Evolutionary conservation across 768 basidiomycete genomes (phyloP).

Genomic region (Termitomyces bulborhizus): DNA sequence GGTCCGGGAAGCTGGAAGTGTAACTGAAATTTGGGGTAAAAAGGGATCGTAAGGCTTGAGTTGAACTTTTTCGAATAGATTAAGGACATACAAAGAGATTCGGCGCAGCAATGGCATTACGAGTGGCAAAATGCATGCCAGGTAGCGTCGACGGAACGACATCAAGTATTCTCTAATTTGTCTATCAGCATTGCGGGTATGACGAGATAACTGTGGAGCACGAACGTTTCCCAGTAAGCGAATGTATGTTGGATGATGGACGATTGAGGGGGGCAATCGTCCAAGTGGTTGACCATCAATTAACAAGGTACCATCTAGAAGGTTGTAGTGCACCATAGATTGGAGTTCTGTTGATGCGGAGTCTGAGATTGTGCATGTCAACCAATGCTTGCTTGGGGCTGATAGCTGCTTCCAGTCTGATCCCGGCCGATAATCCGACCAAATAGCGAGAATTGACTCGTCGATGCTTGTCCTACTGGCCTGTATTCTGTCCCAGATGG

Average conservation of each 20-base stretch:
- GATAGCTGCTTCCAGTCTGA: constrained; percentile 16
- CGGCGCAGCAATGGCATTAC: background rate
- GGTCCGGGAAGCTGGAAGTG: constrained; percentile 19
- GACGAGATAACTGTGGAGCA: background rate
- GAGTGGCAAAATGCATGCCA: constrained; percentile 8
- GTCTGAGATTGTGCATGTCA: constrained; percentile 11
- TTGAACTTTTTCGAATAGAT: background rate
- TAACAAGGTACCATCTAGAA: constrained; percentile 33
- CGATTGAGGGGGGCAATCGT: constrained; percentile 28
- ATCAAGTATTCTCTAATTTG: constrained; percentile 3
- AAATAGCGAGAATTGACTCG: constrained; percentile 10
- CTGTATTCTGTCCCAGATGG: constrained; percentile 1
- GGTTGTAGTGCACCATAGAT: constrained; percentile 28
- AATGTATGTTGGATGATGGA: constrained; percentile 24
- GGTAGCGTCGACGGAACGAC: constrained; percentile 4
- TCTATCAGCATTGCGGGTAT: constrained; percentile 7
- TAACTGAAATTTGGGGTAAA: constrained; percentile 16
- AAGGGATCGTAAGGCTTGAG: background rate
- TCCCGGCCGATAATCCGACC: constrained; percentile 12
- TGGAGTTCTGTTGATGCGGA: background rate
- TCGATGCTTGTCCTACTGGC: constrained; percentile 6
- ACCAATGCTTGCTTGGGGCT: constrained; percentile 21
- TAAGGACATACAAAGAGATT: constrained; percentile 16
- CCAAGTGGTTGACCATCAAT: constrained; percentile 34
- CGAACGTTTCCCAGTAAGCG: constrained; percentile 31